phyloP scores from a whole-genome alignment of 2,329 filamentous ascomycete species.

The Aureobasidium sp. region DNA sequence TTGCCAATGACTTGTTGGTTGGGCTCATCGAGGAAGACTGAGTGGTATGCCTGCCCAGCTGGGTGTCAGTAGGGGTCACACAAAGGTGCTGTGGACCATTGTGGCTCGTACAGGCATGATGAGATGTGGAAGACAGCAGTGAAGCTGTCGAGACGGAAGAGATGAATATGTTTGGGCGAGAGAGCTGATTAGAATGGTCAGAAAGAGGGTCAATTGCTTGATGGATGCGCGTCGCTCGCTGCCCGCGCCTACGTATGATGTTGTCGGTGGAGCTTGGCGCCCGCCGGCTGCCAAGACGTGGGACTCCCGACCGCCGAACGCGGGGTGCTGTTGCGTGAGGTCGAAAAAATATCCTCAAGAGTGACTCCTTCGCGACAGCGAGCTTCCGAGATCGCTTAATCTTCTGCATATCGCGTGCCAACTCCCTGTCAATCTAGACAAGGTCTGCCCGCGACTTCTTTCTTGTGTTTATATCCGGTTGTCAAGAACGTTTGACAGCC shows the following conservation, averaged over 20 bases:
- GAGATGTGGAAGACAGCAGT: background rate
- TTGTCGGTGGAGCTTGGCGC: background rate
- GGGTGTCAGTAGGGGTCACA: constrained; percentile 15
- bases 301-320: constrained; percentile 9
- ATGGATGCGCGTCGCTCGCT: background rate
- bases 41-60: constrained; percentile 77
- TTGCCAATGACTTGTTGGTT: constrained; percentile 68
- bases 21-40: constrained; percentile 81
- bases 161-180: background rate
- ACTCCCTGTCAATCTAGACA: constrained; percentile 1
- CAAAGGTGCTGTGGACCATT: background rate
- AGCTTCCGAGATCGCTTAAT: constrained; percentile 9
- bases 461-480: background rate
- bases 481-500: background rate
- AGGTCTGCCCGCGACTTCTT: background rate
- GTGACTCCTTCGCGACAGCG: constrained; percentile 11
- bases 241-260: constrained; percentile 7
- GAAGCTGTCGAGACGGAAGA: background rate
- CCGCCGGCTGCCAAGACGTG: background rate
- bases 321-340: constrained; percentile 2
- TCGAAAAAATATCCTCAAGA: constrained; percentile 8
- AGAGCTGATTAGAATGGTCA: background rate
- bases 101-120: background rate
- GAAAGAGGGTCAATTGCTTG: background rate
- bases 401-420: background rate